Base-by-base conservation (phyloP, 2,329 filamentous ascomycete species). In the Scytalidium sp. region DNA sequence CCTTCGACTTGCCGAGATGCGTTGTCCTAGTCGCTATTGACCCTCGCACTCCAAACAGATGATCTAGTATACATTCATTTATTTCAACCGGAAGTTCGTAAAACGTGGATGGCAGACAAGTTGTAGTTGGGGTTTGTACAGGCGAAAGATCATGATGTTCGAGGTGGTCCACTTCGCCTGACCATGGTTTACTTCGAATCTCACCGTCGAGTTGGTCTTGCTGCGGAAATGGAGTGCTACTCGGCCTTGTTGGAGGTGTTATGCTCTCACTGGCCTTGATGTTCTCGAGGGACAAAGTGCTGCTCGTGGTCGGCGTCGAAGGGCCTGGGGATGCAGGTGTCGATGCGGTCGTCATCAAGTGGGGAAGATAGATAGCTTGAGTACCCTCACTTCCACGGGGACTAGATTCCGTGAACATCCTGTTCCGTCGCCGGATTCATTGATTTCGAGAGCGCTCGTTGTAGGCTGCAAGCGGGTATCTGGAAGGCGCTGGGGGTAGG, bases 11-110 rank as follows among this genome's bases (percentile, higher is more conserved):
- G 2, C 75, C 81, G 74, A 51, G 75, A 73, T 43, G 80, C 72
- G 45, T 77, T 75, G 59, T 78, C 80, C 52, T 78, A 76, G 40
- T 78, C 78, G 80, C 74, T 4, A 83, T 73, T 1, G 85, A 84
- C 39, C 83, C 78, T 43, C 83, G 78, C 51, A 85, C 83, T 3
- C 85, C 86, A 59, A 89, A 88, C 2, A 89, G 69, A 56, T 87
- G 79, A 63, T 90, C 86, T 13, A 90, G 71, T 47, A 90, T 84
- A 49, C 79, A 80, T 59, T 88, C 85, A 62, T 88, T 85, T 11
- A 90, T 86, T 64, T 90, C 86, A 49, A 79, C 75, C 1, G 87
- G 86, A 1, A 89, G 70, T 54, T 80, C 50, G 27, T 47, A 55
- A 17, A 66, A 49, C n/a, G 53, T 36, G 17, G 32, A 36, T 15